These are phyloP conservation scores for Phytophthora europaea DNA, from an alignment of 352 stramenopile species.

Conservation along the genomic window DNA sequence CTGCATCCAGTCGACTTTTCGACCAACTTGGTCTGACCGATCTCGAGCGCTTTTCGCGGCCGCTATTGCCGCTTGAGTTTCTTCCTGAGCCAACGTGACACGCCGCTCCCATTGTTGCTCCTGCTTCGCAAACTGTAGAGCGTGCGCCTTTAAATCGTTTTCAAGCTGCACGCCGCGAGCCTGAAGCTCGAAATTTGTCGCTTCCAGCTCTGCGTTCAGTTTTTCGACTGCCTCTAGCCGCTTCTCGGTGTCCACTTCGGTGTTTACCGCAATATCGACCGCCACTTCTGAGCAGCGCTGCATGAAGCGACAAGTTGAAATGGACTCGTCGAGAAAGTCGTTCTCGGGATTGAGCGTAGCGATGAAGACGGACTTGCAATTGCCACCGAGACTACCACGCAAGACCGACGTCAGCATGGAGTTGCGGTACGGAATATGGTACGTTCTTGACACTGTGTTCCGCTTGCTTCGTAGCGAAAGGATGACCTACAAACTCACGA, in stretches of 20 bases:
- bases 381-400: constrained; percentile 94
- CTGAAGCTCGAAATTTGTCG: constrained; percentile 55
- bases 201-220: constrained; percentile 57
- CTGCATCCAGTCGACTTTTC: constrained; percentile 57
- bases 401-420: constrained; percentile 98
- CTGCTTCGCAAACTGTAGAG: constrained; percentile 43
- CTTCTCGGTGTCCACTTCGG: constrained; percentile 75
- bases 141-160: constrained; percentile 44
- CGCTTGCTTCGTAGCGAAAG: constrained; percentile 90
- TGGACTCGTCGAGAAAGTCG: constrained; percentile 91
- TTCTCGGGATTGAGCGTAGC: constrained; percentile 95
- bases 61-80: constrained; percentile 43
- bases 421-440: constrained; percentile 97
- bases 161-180: constrained; percentile 58
- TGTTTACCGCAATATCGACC: constrained; percentile 76
- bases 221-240: constrained; percentile 64
- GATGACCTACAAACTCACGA: constrained; percentile 82
- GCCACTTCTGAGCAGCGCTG: constrained; percentile 94
- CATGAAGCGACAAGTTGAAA: constrained; percentile 97
- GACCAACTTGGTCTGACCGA: constrained; percentile 16
- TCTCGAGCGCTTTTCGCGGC: constrained; percentile 29
- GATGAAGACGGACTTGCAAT: constrained; percentile 98
- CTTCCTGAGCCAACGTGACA: constrained; percentile 34
- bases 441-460: constrained; percentile 54
- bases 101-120: constrained; percentile 48